Conservation (phyloP, 2,329 filamentous ascomycete genomes). For the Blumeria hordei region DNA sequence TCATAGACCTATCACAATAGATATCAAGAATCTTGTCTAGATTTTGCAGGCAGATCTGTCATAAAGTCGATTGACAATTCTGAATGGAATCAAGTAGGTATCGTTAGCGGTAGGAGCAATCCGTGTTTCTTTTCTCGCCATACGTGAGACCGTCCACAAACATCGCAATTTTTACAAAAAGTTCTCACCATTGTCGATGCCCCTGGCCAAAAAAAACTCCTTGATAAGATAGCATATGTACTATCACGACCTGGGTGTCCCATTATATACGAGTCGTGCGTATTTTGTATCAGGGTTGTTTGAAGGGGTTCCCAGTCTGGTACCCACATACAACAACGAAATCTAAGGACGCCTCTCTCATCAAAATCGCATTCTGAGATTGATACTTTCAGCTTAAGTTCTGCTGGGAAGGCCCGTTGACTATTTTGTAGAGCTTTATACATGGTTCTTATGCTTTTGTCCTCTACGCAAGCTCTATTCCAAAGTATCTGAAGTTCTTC, state of each 20-base stretch:
- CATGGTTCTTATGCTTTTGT: neutral
- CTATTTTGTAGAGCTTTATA: neutral
- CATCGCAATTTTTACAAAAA: neutral
- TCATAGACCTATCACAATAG: too few species aligned
- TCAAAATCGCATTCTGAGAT: neutral
- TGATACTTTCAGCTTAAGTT: neutral
- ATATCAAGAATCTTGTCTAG: neutral
- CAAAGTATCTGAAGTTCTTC: neutral
- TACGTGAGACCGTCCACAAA: neutral
- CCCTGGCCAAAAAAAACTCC: neutral
- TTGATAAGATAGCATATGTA: neutral
- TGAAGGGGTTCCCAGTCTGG: neutral
- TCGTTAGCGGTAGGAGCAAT: neutral
- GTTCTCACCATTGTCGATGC: neutral
- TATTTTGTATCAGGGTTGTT: neutral
- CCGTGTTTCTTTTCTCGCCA: neutral
- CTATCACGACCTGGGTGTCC: neutral
- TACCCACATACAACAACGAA: neutral
- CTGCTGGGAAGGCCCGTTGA: neutral
- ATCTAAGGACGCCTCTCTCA: neutral
- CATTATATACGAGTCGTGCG: neutral
- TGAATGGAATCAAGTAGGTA: neutral
- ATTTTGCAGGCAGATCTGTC: neutral
- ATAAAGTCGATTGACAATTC: neutral
- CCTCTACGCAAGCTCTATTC: neutral